A percentile compares a stretch with the other conserved stretches of the same genome.
These are phyloP conservation scores for Suillus discolor DNA, from an alignment of 768 basidiomycete species.

Conservation along the genomic window DNA sequence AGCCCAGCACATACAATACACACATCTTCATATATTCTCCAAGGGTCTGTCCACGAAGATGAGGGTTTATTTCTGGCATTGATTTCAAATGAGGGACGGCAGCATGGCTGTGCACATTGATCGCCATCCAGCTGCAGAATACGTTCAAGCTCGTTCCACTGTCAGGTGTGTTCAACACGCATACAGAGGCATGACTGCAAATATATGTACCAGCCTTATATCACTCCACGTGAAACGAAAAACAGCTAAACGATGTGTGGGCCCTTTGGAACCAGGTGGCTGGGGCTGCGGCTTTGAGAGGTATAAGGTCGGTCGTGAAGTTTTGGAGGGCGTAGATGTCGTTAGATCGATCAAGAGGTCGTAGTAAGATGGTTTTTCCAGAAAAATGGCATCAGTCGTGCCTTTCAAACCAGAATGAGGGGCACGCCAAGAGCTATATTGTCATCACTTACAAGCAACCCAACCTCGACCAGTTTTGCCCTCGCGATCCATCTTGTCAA, in stretches of 20 bases:
- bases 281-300: conserved; percentile 49
- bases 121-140: conserved; percentile 58
- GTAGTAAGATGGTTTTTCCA: conserved; percentile 79
- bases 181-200: neutral
- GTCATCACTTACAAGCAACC: conserved; percentile 68
- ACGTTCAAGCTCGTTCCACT: conserved; percentile 83
- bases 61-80: conserved; percentile 41
- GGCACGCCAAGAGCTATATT: conserved; percentile 4
- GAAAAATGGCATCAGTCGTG: conserved; percentile 83
- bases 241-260: conserved; percentile 58
- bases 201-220: conserved; percentile 59
- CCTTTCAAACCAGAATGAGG: conserved; percentile 34
- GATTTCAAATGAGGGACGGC: conserved; percentile 30
- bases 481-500: conserved; percentile 62
- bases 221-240: conserved; percentile 86
- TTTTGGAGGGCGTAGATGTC: conserved; percentile 60
- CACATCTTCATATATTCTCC: conserved; percentile 84
- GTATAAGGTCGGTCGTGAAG: conserved; percentile 68
- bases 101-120: conserved; percentile 35
- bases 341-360: conserved; percentile 83
- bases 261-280: conserved; percentile 38
- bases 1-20: conserved; percentile 80
- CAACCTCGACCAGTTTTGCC: conserved; percentile 67
- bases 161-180: conserved; percentile 7
- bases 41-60: conserved; percentile 69